A percentile compares a stretch with the other conserved stretches of the same genome.
Conservation (phyloP, 208 protist species). For the Vickermania ingenoplastis region DNA sequence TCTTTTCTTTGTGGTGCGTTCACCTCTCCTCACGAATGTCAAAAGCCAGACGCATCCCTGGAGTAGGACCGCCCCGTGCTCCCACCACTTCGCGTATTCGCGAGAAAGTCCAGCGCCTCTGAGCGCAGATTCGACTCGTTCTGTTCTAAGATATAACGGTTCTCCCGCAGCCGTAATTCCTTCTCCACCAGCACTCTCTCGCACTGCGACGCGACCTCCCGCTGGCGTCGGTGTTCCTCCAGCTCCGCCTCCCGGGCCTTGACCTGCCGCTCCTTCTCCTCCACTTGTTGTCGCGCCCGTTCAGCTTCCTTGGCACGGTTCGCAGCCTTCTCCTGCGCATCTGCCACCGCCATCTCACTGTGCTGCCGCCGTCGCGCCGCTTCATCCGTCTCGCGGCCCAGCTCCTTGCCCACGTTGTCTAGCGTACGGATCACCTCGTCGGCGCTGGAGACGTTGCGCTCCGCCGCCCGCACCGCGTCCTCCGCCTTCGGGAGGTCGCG, state of each 20-base stretch:
- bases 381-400: slow-evolving; percentile 76
- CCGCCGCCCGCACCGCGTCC: slow-evolving; percentile 63
- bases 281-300: slow-evolving; percentile 34
- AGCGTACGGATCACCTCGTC: slow-evolving; percentile 70
- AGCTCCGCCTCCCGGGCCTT: slow-evolving; percentile 72
- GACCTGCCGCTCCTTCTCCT: slow-evolving; percentile 59
- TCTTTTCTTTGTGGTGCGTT: no score
- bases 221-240: slow-evolving; percentile 66
- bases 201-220: slow-evolving; percentile 77
- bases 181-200: slow-evolving; percentile 85
- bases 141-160: slow-evolving; percentile 82
- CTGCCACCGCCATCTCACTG: slow-evolving; percentile 51
- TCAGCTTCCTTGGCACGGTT: slow-evolving; percentile 56
- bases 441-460: slow-evolving; percentile 48
- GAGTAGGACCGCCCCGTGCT: slow-evolving; percentile 45
- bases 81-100: slow-evolving; percentile 50
- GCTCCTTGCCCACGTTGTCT: slow-evolving; percentile 70
- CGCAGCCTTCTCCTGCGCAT: slow-evolving; percentile 44
- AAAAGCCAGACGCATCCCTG: slow-evolving; percentile 44
- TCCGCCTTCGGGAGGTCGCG: slow-evolving; percentile 69
- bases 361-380: slow-evolving; percentile 63
- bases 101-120: slow-evolving; percentile 75
- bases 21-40: no score
- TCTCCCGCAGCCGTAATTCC: slow-evolving; percentile 80
- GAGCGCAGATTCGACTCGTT: slow-evolving; percentile 82